These are phyloP conservation scores for Choiromyces venosus DNA, from an alignment of 495 filamentous ascomycete genomes.

Conservation along the genomic window DNA sequence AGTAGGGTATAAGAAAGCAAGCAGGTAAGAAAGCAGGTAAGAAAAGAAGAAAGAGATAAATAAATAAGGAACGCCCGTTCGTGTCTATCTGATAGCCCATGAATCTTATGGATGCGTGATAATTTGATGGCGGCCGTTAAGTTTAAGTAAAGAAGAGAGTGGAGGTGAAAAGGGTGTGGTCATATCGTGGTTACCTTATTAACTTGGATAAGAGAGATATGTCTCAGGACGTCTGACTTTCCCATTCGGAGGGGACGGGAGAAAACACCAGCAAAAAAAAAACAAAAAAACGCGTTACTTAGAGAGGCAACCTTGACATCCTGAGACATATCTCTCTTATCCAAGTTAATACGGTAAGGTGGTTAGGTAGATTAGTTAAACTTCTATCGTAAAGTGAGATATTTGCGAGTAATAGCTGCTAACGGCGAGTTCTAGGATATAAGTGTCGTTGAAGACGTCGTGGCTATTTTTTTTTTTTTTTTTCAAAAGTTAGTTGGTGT, in stretches of 20 bases:
- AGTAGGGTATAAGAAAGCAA: too few relatives aligned
- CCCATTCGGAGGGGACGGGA: too few relatives aligned
- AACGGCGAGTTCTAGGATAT: conserved; percentile 59
- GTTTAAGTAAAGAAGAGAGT: not conserved
- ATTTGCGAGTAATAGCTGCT: conserved; percentile 65
- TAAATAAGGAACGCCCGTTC: not conserved
- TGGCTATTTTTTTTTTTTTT: conserved; percentile 45
- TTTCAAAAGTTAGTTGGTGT: conserved; percentile 34
- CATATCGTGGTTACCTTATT: too few relatives aligned
- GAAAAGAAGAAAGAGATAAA: not conserved
- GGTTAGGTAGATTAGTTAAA: conserved; percentile 44
- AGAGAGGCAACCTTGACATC: too few relatives aligned
- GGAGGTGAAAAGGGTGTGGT: not conserved
- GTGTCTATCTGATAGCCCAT: not conserved
- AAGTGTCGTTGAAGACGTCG: conserved; percentile 60
- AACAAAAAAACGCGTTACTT: too few relatives aligned
- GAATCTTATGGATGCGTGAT: not conserved
- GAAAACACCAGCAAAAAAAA: too few relatives aligned
- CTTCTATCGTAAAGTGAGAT: conserved; percentile 61
- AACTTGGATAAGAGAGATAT: too few relatives aligned
- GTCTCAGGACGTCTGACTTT: too few relatives aligned
- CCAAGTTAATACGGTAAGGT: too few relatives aligned
- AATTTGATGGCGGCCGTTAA: not conserved
- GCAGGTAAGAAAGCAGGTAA: not conserved
- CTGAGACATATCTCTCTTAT: too few relatives aligned